Percentiles rank a stretch among this genome's conserved stretches.
phyloP scores from a whole-genome alignment of 176 grass and related monocot species.

The Thinopyrum elongatum region DNA sequence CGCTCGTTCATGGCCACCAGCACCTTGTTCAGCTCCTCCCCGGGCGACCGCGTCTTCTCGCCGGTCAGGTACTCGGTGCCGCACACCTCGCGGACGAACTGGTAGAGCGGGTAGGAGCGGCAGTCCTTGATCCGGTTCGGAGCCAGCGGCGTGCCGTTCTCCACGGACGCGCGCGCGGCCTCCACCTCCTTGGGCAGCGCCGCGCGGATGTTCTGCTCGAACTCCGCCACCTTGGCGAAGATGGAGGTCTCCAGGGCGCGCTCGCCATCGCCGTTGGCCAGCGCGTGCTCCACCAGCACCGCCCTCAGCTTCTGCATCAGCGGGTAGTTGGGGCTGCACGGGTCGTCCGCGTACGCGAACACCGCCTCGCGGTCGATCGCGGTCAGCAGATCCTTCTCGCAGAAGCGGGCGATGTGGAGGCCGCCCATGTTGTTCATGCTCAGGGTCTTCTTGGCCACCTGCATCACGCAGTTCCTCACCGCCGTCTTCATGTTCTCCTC shows the following conservation, averaged over 20 bases:
- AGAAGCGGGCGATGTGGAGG: constrained; percentile 72
- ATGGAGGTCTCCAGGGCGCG: constrained; percentile 59
- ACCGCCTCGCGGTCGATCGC: constrained; percentile 78
- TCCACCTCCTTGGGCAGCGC: constrained; percentile 78
- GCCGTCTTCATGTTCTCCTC: constrained; percentile 84
- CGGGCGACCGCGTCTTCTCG: constrained; percentile 71
- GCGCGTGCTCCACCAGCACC: constrained; percentile 74
- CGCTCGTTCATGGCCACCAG: constrained; percentile 74
- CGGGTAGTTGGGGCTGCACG: constrained; percentile 75
- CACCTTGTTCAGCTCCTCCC: constrained; percentile 80
- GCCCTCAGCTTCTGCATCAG: constrained; percentile 84
- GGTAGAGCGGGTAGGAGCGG: constrained; percentile 73
- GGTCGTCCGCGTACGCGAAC: constrained; percentile 91
- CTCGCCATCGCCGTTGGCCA: constrained; percentile 65
- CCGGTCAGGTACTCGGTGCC: constrained; percentile 68
- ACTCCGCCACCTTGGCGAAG: constrained; percentile 73
- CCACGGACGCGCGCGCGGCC: constrained; percentile 56
- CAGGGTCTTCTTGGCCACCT: constrained; percentile 73
- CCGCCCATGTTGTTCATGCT: constrained; percentile 51
- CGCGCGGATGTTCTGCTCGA: constrained; percentile 56
- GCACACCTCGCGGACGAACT: constrained; percentile 68
- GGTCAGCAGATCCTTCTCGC: constrained; percentile 72
- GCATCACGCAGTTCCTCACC: constrained; percentile 66
- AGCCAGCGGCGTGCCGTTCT: constrained; percentile 54
- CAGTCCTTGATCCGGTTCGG: constrained; percentile 73